phyloP scores from a whole-genome alignment of 208 protist species.

The Leptomonas seymouri region DNA sequence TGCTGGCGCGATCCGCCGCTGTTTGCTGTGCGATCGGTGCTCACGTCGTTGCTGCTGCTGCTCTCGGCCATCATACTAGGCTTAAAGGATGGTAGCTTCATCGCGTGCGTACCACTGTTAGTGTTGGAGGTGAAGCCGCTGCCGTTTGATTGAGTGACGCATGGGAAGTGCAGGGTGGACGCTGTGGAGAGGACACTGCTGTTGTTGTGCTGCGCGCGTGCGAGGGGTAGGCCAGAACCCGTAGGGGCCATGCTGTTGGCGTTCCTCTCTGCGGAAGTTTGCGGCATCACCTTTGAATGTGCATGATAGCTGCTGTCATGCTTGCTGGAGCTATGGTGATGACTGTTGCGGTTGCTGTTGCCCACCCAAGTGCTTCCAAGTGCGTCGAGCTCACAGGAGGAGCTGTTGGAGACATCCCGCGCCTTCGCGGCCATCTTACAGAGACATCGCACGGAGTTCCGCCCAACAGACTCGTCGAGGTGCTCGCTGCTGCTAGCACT shows the following conservation, averaged over 20 bases:
- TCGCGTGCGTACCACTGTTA: slow-evolving; percentile 9
- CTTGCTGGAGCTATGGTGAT: not conserved
- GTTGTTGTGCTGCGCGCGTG: slow-evolving; percentile 3
- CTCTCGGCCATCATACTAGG: not conserved
- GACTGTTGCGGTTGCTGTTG: not conserved
- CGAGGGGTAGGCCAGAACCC: not conserved
- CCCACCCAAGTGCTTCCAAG: not conserved
- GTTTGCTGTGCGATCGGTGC: slow-evolving; percentile 19
- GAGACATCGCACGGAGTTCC: slow-evolving; percentile 22
- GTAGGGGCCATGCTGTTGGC: not conserved
- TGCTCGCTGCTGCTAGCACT: slow-evolving; percentile 18
- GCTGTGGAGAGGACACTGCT: not conserved
- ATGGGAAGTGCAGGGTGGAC: not conserved
- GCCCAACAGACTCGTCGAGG: slow-evolving; percentile 10
- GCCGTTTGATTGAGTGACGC: not conserved
- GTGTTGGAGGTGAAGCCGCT: not conserved
- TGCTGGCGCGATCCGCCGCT: slow-evolving; percentile 5
- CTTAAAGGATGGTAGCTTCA: slow-evolving; percentile 21
- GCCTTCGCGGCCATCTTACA: slow-evolving; percentile 30
- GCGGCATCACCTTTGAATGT: slow-evolving; percentile 6
- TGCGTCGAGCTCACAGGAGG: slow-evolving; percentile 22
- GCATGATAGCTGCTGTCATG: not conserved
- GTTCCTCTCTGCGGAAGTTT: not conserved
- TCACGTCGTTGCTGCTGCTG: slow-evolving; percentile 31
- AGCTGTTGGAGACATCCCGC: slow-evolving; percentile 22